Conservation (phyloP, 2,329 filamentous ascomycete genomes). For the Zopfia rhizophila region DNA sequence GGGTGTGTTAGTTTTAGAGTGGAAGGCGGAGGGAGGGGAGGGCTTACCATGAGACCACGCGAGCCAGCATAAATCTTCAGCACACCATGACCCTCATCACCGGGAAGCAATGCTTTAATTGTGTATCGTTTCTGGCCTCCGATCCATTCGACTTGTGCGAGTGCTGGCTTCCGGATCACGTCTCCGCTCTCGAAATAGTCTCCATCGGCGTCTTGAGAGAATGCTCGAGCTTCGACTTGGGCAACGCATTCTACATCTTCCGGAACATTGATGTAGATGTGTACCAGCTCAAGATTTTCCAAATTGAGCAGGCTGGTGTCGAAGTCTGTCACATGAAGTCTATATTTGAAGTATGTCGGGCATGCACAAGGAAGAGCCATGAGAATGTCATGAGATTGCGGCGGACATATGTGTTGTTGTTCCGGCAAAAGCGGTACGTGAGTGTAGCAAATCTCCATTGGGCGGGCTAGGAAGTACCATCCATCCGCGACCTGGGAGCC, state of each 20-base stretch:
- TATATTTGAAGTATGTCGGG: conserved; percentile 87
- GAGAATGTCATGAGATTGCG: conserved; percentile 84
- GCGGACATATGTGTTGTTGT: conserved; percentile 93
- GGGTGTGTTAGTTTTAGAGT: conserved; percentile 26
- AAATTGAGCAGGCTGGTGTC: conserved; percentile 87
- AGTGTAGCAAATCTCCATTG: conserved; percentile 92
- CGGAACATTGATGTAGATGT: conserved; percentile 87
- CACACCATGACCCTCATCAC: conserved; percentile 87
- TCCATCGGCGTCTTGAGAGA: conserved; percentile 84
- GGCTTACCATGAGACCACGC: conserved; percentile 81
- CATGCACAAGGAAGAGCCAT: conserved; percentile 87
- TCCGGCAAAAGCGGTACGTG: conserved; percentile 88
- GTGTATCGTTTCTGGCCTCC: conserved; percentile 89
- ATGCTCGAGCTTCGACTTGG: conserved; percentile 87
- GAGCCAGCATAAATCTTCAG: conserved; percentile 95
- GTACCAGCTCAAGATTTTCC: conserved; percentile 92
- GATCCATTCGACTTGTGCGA: conserved; percentile 93
- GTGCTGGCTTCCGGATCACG: conserved; percentile 81
- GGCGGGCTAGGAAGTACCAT: conserved; percentile 94
- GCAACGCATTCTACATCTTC: conserved; percentile 91
- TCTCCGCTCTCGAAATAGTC: conserved; percentile 95
- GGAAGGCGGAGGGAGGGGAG: not conserved
- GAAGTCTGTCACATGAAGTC: conserved; percentile 83
- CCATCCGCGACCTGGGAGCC: conserved; percentile 77
- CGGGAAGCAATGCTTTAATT: conserved; percentile 89